Evolutionary conservation across 2,329 filamentous ascomycete species (phyloP), one percentile per base, ranked within the genome.

Genomic region (Spiromastix sp.): DNA sequence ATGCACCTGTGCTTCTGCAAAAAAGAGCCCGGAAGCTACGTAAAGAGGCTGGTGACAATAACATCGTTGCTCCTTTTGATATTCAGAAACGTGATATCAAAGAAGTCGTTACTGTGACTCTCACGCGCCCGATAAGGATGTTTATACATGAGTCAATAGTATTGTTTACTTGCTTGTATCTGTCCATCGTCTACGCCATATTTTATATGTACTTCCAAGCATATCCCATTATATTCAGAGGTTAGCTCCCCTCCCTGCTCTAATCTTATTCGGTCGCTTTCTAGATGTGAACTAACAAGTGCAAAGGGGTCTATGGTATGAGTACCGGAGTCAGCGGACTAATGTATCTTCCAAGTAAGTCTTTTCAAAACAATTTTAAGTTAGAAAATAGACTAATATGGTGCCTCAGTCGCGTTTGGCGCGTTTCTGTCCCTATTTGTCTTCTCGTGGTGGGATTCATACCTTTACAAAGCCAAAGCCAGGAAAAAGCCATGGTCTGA

Each of bases 361-460:
- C 10, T 10, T 16, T 19, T 42, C 16, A 44, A 42, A 24, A n/a
- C 28, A 22, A 37, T 9, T 34, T 44, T 33, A 37, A 55, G 54
- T 15, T 31, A 58, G 7, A 51, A 19, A 16, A n/a, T n/a, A n/a
- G n/a, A n/a, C n/a, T n/a, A n/a, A n/a, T n/a, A n/a, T n/a, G n/a
- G n/a, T n/a, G n/a, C n/a, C n/a, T n/a, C 24, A 57, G 54, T 87
- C 38, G 76, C 73, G 29, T 59, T 71, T 7, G 82, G 83, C 13
- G 71, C 74, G 18, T 38, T 72, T 26, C 50, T 84, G 10, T 68
- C 74, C 2, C 64, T 79, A 6, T 63, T 63, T 9, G 60, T 83
- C 28, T 85, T 84, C 55, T 69, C 79, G 32, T 61, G 59, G 34
- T 87, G 79, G 67, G 81, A 87, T 48, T 54, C 51, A 17, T 67